Conservation (phyloP, 139 green algal species). For the Coelastrella sp. region DNA sequence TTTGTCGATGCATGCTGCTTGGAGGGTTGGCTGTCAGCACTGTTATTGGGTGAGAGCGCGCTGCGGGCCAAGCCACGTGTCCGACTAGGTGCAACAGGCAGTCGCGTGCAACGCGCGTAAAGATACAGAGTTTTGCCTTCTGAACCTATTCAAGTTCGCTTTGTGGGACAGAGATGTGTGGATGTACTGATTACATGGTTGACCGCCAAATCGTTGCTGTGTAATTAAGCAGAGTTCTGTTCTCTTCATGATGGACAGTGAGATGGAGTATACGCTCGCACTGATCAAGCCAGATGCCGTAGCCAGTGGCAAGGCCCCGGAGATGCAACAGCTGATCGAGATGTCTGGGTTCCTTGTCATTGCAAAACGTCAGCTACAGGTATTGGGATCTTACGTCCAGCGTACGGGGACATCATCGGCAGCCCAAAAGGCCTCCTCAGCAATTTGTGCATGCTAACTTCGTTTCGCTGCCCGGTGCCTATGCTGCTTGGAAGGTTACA, state of each 20-base stretch:
- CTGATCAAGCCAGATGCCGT: slow-evolving; percentile 87
- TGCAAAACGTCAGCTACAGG: slow-evolving; percentile 70
- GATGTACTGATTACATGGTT: background rate
- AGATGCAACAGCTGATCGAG: slow-evolving; percentile 83
- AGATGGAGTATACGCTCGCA: slow-evolving; percentile 65
- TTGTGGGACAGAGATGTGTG: background rate
- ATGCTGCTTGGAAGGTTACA: too few species aligned
- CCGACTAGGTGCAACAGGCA: too few species aligned
- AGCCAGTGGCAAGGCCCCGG: slow-evolving; percentile 56
- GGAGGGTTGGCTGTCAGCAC: too few species aligned
- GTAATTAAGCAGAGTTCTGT: too few species aligned
- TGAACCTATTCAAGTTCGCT: background rate
- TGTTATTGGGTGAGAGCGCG: too few species aligned
- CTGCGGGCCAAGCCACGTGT: too few species aligned
- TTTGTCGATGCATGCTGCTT: too few species aligned
- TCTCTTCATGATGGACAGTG: background rate
- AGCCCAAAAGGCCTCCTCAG: too few species aligned
- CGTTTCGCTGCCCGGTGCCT: background rate
- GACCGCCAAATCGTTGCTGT: background rate
- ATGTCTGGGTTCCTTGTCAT: slow-evolving; percentile 81
- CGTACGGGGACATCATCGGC: too few species aligned
- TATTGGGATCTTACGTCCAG: too few species aligned
- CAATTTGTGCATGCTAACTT: background rate
- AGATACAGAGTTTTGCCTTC: too few species aligned
- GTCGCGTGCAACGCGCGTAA: too few species aligned